Evolutionary conservation across 768 basidiomycete genomes (phyloP), one percentile per base, ranked within the genome.

Genomic region (Lentinula sp.): DNA sequence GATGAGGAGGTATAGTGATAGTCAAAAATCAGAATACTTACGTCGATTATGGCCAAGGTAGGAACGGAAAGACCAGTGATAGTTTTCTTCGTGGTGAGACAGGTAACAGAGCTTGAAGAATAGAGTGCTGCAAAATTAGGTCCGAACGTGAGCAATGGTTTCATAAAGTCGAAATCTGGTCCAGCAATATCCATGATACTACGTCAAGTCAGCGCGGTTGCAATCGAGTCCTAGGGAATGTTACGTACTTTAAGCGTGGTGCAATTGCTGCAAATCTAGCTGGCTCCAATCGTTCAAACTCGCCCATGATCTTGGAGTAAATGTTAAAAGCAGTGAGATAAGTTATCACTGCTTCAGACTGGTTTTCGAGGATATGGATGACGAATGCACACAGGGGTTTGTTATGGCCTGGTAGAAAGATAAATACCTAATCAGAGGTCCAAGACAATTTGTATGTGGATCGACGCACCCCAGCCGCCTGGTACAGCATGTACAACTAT

Each of bases 221-320:
- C 16, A 39, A 23, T 34, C 4, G 10, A 9, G 18, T n/a, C 15
- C 13, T 3, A n/a, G 16, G 16, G 34, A n/a, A 35, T 6, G 32
- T 32, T 34, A 34, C 52, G 16, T n/a, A 34, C 37, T 39, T 34
- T 18, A 53, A 16, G 16, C 32, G 32, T 21, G 32, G 7, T 23
- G 32, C 18, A 21, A 53, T 34, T 4, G 21, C 32, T 21, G 15
- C 45, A 16, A 42, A 48, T 48, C 40, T 57, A n/a, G 40, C 56
- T 28, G 32, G 39, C 11, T 15, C 31, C 42, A 45, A 28, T 42
- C 40, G 53, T 4, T 48, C 45, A 16, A 57, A n/a, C 15, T 57
- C 56, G 16, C n/a, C 56, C n/a, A 57, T 57, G 5, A 57, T 43
- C 10, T 57, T 57, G 4, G 56, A 48, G 18, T 57, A 57, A 28